Conservation (phyloP, 306 rosid genomes). For the Cicer bijugum region DNA sequence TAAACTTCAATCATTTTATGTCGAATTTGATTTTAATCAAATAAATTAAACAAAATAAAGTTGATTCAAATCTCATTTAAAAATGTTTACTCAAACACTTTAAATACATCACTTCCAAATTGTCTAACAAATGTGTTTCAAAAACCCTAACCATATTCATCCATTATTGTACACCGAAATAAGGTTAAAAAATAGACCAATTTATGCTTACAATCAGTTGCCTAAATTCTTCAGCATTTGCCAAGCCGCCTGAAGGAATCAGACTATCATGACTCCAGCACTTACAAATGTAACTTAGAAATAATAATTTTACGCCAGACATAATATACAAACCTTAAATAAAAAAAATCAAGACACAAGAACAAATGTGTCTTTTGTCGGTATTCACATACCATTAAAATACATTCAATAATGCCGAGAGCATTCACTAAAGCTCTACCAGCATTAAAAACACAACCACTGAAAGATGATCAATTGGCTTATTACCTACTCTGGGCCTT, state of each 20-base stretch:
- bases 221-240: constrained; percentile 39
- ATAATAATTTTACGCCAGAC: constrained; percentile 48
- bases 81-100: not conserved
- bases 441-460: constrained; percentile 43
- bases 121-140: not conserved
- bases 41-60: not conserved
- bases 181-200: constrained; percentile 22
- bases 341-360: constrained; percentile 31
- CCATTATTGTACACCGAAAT: constrained; percentile 33
- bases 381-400: constrained; percentile 48
- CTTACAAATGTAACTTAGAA: constrained; percentile 43
- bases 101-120: not conserved
- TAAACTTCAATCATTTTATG: not conserved
- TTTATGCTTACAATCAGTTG: constrained; percentile 48
- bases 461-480: constrained; percentile 32
- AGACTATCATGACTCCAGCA: constrained; percentile 41
- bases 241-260: constrained; percentile 36
- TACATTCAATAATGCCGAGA: constrained; percentile 42
- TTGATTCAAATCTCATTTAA: not conserved
- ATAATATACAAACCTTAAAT: constrained; percentile 54
- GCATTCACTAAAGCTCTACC: constrained; percentile 46
- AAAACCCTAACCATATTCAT: constrained; percentile 30
- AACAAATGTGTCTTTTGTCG: constrained; percentile 48
- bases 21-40: not conserved
- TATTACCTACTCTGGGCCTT: constrained; percentile 69